Percentiles rank a stretch among this genome's conserved stretches.
phyloP scores from a whole-genome alignment of 768 basidiomycete species.

The Stropharia rugosoannulata region DNA sequence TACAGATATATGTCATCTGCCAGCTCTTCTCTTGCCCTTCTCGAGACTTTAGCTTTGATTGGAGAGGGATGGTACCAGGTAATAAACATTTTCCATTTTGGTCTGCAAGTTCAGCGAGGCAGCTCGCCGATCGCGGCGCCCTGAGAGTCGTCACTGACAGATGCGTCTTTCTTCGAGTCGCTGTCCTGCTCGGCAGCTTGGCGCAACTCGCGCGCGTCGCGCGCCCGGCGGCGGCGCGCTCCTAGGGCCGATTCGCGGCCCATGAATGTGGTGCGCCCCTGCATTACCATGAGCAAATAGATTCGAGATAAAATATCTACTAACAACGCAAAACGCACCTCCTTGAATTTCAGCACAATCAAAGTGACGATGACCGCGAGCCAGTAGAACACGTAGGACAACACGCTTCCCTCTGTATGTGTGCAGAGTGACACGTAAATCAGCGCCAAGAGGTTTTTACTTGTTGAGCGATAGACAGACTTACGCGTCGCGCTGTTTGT shows the following conservation, averaged over 20 bases:
- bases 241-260: conserved; percentile 55
- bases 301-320: not conserved
- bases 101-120: not conserved
- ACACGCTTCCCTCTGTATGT: conserved; percentile 63
- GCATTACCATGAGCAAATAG: not conserved
- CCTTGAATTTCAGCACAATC: conserved; percentile 63
- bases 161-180: not conserved
- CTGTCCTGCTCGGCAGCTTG: not conserved
- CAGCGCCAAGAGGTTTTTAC: not conserved
- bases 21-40: too few species aligned
- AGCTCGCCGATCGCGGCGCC: not conserved
- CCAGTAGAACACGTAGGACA: conserved; percentile 95
- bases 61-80: too few species aligned
- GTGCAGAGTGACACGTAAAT: not conserved
- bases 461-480: conserved; percentile 12
- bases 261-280: conserved; percentile 67
- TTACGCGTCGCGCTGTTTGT: conserved; percentile 75
- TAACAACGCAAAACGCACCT: conserved; percentile 32
- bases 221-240: conserved; percentile 9
- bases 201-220: conserved; percentile 13
- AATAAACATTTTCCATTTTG: not conserved
- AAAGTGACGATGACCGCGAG: conserved; percentile 71
- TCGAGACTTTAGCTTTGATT: too few species aligned
- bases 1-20: too few species aligned
- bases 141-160: not conserved